Evolutionary conservation across 2,329 filamentous ascomycete species (phyloP).

Genomic region (Penicillium sp.): DNA sequence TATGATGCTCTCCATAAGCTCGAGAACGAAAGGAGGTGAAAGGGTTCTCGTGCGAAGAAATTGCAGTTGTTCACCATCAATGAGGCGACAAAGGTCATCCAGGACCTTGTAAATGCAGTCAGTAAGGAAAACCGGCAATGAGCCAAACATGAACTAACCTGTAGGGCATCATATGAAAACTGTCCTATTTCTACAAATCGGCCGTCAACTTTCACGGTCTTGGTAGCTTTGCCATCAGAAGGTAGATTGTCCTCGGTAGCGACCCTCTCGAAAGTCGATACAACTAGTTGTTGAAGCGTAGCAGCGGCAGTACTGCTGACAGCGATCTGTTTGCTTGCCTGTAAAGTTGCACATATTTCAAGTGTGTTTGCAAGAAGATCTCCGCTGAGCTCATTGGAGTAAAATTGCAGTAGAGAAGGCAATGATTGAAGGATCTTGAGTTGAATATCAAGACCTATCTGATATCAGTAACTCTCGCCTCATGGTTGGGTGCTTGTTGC

Average conservation of each 20-base stretch:
- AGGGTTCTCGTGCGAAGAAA: conserved; percentile 78
- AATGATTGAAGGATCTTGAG: conserved; percentile 93
- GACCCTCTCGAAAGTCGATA: conserved; percentile 91
- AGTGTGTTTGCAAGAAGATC: conserved; percentile 78
- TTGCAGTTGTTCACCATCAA: conserved; percentile 78
- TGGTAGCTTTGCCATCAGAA: conserved; percentile 57
- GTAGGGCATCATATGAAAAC: conserved; percentile 81
- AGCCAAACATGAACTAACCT: conserved; percentile 47
- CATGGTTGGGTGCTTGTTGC: conserved; percentile 27
- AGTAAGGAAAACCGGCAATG: neutral
- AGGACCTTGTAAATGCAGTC: conserved; percentile 60
- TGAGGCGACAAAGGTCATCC: conserved; percentile 83
- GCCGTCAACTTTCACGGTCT: conserved; percentile 66
- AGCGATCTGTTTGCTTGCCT: conserved; percentile 87
- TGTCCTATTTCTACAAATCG: conserved; percentile 66
- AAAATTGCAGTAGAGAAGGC: conserved; percentile 86
- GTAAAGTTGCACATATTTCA: conserved; percentile 87
- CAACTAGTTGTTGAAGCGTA: conserved; percentile 91
- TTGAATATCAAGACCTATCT: conserved; percentile 74
- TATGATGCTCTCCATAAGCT: conserved; percentile 87
- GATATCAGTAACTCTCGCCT: conserved; percentile 21
- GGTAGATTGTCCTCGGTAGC: conserved; percentile 66
- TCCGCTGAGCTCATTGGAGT: conserved; percentile 75
- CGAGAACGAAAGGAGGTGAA: conserved; percentile 79
- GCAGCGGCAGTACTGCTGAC: conserved; percentile 95